phyloP scores from a whole-genome alignment of 2,329 filamentous ascomycete species.

The Alternaria postmessia region DNA sequence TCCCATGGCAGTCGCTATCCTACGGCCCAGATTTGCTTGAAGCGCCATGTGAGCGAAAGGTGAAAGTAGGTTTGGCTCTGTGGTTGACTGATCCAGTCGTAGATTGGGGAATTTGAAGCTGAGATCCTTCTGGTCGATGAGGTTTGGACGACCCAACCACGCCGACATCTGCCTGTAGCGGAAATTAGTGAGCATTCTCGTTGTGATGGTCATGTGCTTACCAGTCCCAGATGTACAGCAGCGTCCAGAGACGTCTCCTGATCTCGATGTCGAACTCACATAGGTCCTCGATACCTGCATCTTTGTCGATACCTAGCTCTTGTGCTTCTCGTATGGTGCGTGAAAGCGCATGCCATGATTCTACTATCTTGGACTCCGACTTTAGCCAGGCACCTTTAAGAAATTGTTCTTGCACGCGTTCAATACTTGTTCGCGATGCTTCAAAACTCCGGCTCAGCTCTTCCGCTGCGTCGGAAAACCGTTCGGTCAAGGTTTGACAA shows the following conservation, averaged over 20 bases:
- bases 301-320: slow-evolving; percentile 57
- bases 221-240: slow-evolving; percentile 61
- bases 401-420: slow-evolving; percentile 61
- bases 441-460: slow-evolving; percentile 54
- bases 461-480: slow-evolving; percentile 55
- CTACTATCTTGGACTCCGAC: slow-evolving; percentile 57
- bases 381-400: slow-evolving; percentile 59
- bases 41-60: slow-evolving; percentile 56
- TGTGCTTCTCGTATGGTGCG: slow-evolving; percentile 58
- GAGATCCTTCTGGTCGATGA: slow-evolving; percentile 54
- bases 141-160: slow-evolving; percentile 55
- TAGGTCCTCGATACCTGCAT: slow-evolving; percentile 44
- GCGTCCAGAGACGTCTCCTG: slow-evolving; percentile 56
- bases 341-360: slow-evolving; percentile 59
- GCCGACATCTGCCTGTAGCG: slow-evolving; percentile 51
- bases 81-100: slow-evolving; percentile 47
- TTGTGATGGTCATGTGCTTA: slow-evolving; percentile 28
- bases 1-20: slow-evolving; percentile 36
- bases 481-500: slow-evolving; percentile 51
- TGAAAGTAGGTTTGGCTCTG: slow-evolving; percentile 51
- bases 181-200: background rate
- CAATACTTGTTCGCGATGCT: slow-evolving; percentile 55
- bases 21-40: slow-evolving; percentile 50
- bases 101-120: slow-evolving; percentile 54
- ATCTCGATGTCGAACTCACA: slow-evolving; percentile 60